Evolutionary conservation across 371 early-diverging fungal species (phyloP), one percentile per base, ranked within the genome.

Genomic region (Syncephalastrum monosporum): DNA sequence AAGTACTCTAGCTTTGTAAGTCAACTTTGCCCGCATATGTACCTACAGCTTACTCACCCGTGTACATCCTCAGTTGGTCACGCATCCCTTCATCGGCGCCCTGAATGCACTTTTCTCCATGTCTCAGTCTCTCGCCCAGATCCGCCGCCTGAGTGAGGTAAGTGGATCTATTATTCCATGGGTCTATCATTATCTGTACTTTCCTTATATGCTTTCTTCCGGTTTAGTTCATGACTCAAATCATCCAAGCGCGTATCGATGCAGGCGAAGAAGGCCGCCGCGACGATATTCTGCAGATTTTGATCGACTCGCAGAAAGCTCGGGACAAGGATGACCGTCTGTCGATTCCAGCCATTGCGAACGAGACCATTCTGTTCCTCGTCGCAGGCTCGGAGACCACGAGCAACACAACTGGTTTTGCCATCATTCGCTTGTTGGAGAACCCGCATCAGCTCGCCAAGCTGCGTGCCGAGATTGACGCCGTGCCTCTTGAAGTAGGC

Each of bases 311-410:
- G 3, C 57, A 67, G 42, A 24, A 56, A 17, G 50, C 67, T 2
- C 49, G 50, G 3, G 50, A 65, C 24, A 42, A 24, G 15, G 57
- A 67, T 2, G 74, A 73, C 33, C 56, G 65, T 14, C 42, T 73
- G 16, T 53, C 56, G 1, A 47, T 48, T 8, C 55, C 56, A 10
- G 62, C 61, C 13, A 73, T 73, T 21, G 64, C 69, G 47, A n/a
- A 47, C 3, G 74, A 73, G 53, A 65, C 65, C 8, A 59, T 60
- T 1, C 51, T 73, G 10, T 69, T 67, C 46, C 54, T 73, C 38
- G 56, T 73, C 24, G 75, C 71, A 14, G 75, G 75, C 21, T 63
- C 67, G 1, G 75, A 74, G 23, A 74, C 75, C 1, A 63, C 67
- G 3, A 58, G 64, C 43, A 69, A 68, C 21, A 67, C 67, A 0